phyloP scores from a whole-genome alignment of 2,329 filamentous ascomycete species.

The Fusarium beomiforme region DNA sequence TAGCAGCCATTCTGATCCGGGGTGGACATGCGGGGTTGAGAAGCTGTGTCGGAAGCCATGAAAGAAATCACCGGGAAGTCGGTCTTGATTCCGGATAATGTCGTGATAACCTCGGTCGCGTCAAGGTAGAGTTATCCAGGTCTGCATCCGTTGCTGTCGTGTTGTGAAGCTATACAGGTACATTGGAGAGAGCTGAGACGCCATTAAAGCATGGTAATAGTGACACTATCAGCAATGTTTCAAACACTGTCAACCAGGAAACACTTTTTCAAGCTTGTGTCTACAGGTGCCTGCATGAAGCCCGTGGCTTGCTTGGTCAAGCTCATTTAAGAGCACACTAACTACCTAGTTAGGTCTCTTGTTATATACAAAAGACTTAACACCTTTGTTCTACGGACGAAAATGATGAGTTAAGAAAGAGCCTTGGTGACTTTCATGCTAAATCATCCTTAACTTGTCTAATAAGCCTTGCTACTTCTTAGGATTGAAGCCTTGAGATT shows the following conservation, averaged over 20 bases:
- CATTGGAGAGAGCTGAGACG: background rate
- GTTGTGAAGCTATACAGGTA: background rate
- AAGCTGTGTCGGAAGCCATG: background rate
- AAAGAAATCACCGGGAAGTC: slow-evolving; percentile 11
- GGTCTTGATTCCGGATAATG: slow-evolving; percentile 18
- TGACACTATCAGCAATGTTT: background rate
- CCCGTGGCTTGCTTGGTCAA: background rate
- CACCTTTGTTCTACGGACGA: too few species aligned
- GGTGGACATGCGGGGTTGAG: slow-evolving; percentile 39
- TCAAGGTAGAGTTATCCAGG: background rate
- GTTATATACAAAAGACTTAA: too few species aligned
- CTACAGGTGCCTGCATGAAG: background rate
- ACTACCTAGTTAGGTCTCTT: too few species aligned
- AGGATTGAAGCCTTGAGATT: too few species aligned
- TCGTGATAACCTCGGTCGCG: slow-evolving; percentile 21
- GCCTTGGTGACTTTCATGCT: background rate
- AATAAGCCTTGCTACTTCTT: too few species aligned
- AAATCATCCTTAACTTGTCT: background rate
- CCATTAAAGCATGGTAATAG: background rate
- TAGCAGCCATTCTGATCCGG: slow-evolving; percentile 24
- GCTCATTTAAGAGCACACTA: too few species aligned
- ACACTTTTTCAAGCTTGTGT: background rate
- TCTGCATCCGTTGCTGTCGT: slow-evolving; percentile 9
- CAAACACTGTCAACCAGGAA: background rate
- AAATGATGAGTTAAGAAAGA: too few species aligned